Percentiles rank a stretch among this genome's conserved stretches.
phyloP scores from a whole-genome alignment of 495 filamentous ascomycete genomes.

The Xylaria longipes region DNA sequence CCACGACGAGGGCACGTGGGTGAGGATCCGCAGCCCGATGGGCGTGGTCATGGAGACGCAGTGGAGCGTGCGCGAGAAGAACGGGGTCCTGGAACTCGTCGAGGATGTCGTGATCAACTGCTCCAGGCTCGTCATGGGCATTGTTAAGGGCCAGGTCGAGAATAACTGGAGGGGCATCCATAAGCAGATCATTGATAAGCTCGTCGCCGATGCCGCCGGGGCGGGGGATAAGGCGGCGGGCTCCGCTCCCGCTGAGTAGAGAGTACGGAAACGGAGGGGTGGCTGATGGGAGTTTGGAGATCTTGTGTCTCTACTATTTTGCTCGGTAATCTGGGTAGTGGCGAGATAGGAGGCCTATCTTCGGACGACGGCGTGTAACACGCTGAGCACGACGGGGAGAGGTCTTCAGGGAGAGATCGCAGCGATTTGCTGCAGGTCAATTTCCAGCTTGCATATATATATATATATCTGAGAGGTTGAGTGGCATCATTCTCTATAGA shows the following conservation, averaged over 20 bases:
- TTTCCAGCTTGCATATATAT: not conserved
- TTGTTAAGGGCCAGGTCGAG: slow-evolving; percentile 53
- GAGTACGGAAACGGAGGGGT: not conserved
- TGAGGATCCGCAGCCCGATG: slow-evolving; percentile 52
- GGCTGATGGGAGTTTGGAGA: too few relatives aligned
- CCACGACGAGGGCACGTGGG: slow-evolving; percentile 48
- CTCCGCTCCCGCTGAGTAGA: not conserved
- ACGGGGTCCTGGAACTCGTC: slow-evolving; percentile 41
- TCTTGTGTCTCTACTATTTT: too few relatives aligned
- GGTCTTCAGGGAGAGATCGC: too few relatives aligned
- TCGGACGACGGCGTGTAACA: too few relatives aligned
- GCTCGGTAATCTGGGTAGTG: too few relatives aligned
- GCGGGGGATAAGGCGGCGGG: not conserved
- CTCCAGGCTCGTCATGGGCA: slow-evolving; percentile 48
- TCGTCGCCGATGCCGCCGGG: slow-evolving; percentile 39
- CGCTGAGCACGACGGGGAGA: too few relatives aligned
- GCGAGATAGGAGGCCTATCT: too few relatives aligned
- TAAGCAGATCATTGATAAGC: slow-evolving; percentile 44
- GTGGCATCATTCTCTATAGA: not conserved
- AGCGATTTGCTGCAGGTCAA: not conserved
- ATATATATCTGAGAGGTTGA: not conserved
- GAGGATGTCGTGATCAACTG: slow-evolving; percentile 49
- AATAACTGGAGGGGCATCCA: slow-evolving; percentile 50
- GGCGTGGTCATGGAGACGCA: slow-evolving; percentile 53
- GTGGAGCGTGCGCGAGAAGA: slow-evolving; percentile 45